A percentile compares a stretch with the other conserved stretches of the same genome.
phyloP scores from a whole-genome alignment of 371 early-diverging fungal genomes.

The Synchytrium microbalum region DNA sequence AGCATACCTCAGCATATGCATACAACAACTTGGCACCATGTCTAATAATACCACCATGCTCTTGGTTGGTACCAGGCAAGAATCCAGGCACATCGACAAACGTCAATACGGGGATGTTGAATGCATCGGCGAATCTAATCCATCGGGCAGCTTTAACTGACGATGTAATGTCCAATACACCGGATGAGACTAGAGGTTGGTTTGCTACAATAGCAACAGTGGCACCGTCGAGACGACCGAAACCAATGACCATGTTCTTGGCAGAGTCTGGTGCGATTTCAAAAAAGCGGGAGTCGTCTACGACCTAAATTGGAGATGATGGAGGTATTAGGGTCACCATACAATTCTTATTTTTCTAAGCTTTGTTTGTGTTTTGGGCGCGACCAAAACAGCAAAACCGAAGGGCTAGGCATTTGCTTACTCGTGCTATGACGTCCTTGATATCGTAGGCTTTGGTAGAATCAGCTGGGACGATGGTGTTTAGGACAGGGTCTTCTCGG shows the following conservation, averaged over 20 bases:
- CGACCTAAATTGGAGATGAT: constrained; percentile 42
- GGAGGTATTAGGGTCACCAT: too few species aligned
- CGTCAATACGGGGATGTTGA: constrained; percentile 88
- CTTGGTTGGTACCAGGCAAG: constrained; percentile 90
- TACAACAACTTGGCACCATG: constrained; percentile 94
- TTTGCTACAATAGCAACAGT: constrained; percentile 93
- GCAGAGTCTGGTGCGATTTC: constrained; percentile 92
- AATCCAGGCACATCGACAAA: constrained; percentile 98
- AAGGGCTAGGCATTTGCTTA: constrained; percentile 19
- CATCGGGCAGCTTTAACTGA: constrained; percentile 94
- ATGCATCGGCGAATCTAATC: constrained; percentile 94
- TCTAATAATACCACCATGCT: constrained; percentile 94
- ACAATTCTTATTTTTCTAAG: too few species aligned
- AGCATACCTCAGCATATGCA: constrained; percentile 76
- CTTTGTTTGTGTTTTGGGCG: too few species aligned
- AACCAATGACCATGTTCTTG: constrained; percentile 87
- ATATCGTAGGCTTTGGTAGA: constrained; percentile 94
- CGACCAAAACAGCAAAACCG: not conserved
- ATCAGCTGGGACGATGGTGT: constrained; percentile 81
- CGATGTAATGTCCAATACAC: constrained; percentile 91
- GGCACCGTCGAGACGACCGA: constrained; percentile 78
- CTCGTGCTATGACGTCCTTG: constrained; percentile 74
- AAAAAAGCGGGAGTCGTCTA: constrained; percentile 81
- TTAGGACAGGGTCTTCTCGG: constrained; percentile 72
- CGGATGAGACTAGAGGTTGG: constrained; percentile 91